These are phyloP conservation scores for Cyamopsis tetragonoloba DNA, from an alignment of 306 rosid genomes.

Conservation along the genomic window DNA sequence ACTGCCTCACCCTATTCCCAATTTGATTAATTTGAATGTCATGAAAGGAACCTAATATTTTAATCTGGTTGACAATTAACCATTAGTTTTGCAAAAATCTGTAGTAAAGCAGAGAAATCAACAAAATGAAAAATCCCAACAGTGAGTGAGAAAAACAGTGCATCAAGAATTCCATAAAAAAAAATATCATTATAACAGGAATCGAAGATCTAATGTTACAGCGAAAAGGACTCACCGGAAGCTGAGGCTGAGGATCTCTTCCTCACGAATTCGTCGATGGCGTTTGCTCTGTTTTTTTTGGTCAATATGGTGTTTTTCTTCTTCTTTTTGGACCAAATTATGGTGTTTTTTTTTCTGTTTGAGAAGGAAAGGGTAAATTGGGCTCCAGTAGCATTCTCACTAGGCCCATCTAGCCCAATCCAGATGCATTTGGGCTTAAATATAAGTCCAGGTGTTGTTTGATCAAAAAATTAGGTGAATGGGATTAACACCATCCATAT, in stretches of 20 bases:
- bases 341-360: no score
- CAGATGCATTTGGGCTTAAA: neutral
- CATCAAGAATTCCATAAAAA: neutral
- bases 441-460: neutral
- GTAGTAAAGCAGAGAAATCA: neutral
- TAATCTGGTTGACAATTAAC: neutral
- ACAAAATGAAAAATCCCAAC: neutral
- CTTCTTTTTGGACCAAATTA: no score
- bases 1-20: neutral
- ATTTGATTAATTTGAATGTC: neutral
- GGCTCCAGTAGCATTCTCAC: neutral
- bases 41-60: neutral
- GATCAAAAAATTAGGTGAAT: no score
- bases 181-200: neutral
- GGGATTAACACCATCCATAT: no score
- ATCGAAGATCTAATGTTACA: conserved; percentile 7
- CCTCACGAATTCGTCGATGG: neutral
- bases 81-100: neutral
- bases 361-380: neutral
- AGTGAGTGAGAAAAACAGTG: neutral
- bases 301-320: no score
- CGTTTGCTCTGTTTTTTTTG: no score
- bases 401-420: neutral
- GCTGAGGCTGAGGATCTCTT: conserved; percentile 1
- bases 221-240: neutral